These are phyloP conservation scores for Liquidambar formosana DNA, from an alignment of 164 flowering plant species.

Conservation along the genomic window DNA sequence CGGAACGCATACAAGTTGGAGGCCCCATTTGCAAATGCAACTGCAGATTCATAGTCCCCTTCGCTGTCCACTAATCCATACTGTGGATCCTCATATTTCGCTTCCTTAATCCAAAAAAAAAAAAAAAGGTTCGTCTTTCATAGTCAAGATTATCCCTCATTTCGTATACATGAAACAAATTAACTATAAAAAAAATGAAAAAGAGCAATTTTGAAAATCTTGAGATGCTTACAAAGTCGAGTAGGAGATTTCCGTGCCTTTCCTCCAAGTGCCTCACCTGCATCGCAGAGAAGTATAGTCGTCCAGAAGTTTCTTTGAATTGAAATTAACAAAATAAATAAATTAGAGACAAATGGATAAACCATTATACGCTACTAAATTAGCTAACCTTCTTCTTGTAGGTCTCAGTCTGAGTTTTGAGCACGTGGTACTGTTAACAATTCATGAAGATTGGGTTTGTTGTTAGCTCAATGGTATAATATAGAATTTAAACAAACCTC, in stretches of 20 bases:
- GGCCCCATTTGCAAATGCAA: constrained; percentile 36
- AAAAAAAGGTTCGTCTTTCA: not conserved
- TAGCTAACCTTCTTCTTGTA: constrained; percentile 53
- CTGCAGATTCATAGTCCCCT: constrained; percentile 33
- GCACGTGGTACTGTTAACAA: constrained; percentile 44
- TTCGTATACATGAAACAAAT: not conserved
- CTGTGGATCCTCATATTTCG: constrained; percentile 30
- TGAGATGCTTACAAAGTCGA: constrained; percentile 34
- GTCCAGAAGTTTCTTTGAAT: no score
- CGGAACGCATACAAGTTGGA: constrained; percentile 37
- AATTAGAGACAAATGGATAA: not conserved
- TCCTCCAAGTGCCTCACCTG: constrained; percentile 41
- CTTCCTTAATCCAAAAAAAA: constrained; percentile 22
- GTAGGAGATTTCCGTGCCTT: constrained; percentile 27
- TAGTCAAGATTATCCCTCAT: no score
- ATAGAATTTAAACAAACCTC: no score
- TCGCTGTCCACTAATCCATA: constrained; percentile 32
- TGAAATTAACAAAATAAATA: not conserved
- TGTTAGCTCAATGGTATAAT: not conserved
- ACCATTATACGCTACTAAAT: no score
- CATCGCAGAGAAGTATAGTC: constrained; percentile 2
- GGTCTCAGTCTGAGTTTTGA: constrained; percentile 50
- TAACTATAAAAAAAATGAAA: no score
- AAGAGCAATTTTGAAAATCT: not conserved
- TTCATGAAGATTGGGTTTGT: not conserved